phyloP scores from a whole-genome alignment of 169 alveolate species.

The Eimeria maxima region DNA sequence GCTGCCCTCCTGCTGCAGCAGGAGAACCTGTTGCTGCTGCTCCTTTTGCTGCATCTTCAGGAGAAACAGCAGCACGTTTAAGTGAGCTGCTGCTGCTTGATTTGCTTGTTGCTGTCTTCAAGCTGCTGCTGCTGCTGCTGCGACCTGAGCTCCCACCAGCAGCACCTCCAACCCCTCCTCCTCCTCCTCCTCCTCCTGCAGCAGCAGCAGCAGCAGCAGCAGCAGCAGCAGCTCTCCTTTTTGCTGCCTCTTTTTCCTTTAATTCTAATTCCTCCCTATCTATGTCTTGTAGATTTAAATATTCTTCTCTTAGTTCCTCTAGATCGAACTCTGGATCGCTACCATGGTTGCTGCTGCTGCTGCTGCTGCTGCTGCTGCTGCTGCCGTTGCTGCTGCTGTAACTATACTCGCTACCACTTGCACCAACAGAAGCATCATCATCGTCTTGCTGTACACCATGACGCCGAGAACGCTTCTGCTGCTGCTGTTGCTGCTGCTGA shows the following conservation, averaged over 20 bases:
- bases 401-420: slow-evolving; percentile 1
- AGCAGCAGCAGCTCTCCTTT: not conserved
- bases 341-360: not conserved
- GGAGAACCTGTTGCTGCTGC: not conserved
- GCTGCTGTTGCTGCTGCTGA: slow-evolving; percentile 1
- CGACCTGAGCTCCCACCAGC: not conserved
- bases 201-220: not conserved
- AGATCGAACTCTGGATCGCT: slow-evolving; percentile 16
- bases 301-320: not conserved
- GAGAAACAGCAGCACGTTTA: not conserved
- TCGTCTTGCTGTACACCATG: not conserved
- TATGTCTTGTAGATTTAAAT: not conserved
- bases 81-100: not conserved
- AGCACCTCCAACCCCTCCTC: no score
- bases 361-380: slow-evolving; percentile 18
- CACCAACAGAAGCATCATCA: not conserved
- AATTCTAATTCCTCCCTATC: not conserved
- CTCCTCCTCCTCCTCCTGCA: not conserved
- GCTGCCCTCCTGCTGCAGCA: not conserved
- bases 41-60: not conserved
- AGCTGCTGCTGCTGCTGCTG: slow-evolving; percentile 17
- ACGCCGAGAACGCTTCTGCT: not conserved
- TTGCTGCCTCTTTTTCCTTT: slow-evolving; percentile 1
- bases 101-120: not conserved
- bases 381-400: slow-evolving; percentile 9